A percentile compares a stretch with the other conserved stretches of the same genome.
These are phyloP conservation scores for Teunomyces stri DNA, from an alignment of 805 yeast species.

Conservation along the genomic window DNA sequence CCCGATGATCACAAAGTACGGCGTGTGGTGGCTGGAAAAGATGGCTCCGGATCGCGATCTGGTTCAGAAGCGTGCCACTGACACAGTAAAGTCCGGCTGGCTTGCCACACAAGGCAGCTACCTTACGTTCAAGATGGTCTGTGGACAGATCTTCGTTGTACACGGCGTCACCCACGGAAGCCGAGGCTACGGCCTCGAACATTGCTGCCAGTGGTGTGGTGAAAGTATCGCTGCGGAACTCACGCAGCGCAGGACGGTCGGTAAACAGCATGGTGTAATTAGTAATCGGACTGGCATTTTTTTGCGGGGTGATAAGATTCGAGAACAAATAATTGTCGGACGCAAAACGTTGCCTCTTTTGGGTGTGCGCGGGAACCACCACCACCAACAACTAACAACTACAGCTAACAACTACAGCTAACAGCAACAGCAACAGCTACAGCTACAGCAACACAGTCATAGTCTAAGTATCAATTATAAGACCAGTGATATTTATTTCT, in stretches of 20 bases:
- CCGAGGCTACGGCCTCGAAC: constrained; percentile 41
- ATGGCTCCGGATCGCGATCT: constrained; percentile 37
- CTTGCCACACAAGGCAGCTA: constrained; percentile 37
- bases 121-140: constrained; percentile 29
- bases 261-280: neutral
- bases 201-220: constrained; percentile 66
- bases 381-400: neutral
- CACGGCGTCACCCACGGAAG: constrained; percentile 43
- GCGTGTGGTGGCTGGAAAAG: constrained; percentile 49
- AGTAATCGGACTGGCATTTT: neutral
- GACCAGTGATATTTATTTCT: too few species aligned
- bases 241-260: constrained; percentile 31
- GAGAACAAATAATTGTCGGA: too few species aligned
- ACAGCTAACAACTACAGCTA: too few species aligned
- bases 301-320: neutral
- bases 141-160: constrained; percentile 41
- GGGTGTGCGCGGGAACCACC: neutral
- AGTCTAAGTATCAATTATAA: too few species aligned
- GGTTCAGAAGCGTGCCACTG: constrained; percentile 43
- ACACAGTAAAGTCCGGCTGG: constrained; percentile 41
- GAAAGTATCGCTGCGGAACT: constrained; percentile 72
- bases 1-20: constrained; percentile 80
- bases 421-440: too few species aligned
- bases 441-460: too few species aligned
- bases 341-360: neutral